Evolutionary conservation across 2,329 filamentous ascomycete species (phyloP).

Genomic region (Sclerotinia subarctica): DNA sequence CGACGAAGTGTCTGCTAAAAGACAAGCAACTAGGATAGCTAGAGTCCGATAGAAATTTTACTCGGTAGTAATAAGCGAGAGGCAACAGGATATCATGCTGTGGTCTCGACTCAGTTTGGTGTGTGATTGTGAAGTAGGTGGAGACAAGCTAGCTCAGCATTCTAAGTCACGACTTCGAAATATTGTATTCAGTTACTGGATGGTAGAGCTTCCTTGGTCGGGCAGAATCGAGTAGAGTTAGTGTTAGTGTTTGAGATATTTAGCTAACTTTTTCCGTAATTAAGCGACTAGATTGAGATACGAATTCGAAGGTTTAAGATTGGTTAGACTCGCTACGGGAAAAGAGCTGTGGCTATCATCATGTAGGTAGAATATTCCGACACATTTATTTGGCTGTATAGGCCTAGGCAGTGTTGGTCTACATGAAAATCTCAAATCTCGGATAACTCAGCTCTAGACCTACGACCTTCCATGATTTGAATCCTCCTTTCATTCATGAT

Average conservation of each 20-base stretch:
- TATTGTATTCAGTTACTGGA: no score
- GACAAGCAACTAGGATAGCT: no score
- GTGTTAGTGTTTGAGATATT: neutral
- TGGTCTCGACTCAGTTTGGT: no score
- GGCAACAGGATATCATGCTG: fast-evolving
- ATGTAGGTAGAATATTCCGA: neutral
- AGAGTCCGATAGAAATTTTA: neutral
- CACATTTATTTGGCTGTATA: neutral
- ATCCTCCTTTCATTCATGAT: neutral
- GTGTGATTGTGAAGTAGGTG: neutral
- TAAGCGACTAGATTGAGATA: neutral
- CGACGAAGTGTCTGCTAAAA: neutral
- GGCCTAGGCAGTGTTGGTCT: fast-evolving
- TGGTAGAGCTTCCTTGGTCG: no score
- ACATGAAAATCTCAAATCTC: neutral
- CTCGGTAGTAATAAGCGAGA: no score
- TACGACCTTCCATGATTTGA: neutral
- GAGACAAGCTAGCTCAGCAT: neutral
- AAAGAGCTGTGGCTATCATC: neutral
- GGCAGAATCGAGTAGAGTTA: no score
- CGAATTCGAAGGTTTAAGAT: neutral
- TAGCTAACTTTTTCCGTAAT: fast-evolving
- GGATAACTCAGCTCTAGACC: neutral
- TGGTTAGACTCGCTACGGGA: fast-evolving
- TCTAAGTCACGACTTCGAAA: neutral